These are phyloP conservation scores for Paracamarosporium sp. DNA, from an alignment of 2,329 filamentous ascomycete species.

Conservation along the genomic window DNA sequence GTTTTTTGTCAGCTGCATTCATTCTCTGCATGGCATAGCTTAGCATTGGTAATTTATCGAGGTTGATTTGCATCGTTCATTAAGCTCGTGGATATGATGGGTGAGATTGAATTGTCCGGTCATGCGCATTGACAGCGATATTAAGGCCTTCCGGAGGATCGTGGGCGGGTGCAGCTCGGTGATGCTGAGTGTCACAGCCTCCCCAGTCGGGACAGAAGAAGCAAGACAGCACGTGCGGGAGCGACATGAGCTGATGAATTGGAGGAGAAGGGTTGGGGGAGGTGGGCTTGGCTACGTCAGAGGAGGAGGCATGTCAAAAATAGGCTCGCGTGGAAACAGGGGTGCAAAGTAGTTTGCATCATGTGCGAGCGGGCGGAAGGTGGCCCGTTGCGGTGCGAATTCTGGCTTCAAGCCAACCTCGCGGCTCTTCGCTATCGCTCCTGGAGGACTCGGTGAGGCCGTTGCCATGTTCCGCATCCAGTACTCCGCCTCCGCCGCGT, in stretches of 20 bases:
- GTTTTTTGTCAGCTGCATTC: background rate
- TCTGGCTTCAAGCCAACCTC: background rate
- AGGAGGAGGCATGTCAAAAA: background rate
- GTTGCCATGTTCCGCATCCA: background rate
- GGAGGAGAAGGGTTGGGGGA: background rate
- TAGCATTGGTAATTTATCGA: conserved; percentile 5
- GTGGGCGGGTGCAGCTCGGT: background rate
- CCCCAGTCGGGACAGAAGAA: background rate
- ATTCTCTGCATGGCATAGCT: conserved; percentile 9
- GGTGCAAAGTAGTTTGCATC: background rate
- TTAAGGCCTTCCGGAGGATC: background rate
- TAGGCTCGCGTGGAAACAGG: background rate
- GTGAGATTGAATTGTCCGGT: background rate
- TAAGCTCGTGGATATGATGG: background rate
- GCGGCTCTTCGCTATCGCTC: background rate
- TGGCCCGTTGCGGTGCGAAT: background rate
- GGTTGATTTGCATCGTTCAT: conserved; percentile 7
- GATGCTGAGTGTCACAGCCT: background rate
- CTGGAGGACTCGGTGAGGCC: background rate
- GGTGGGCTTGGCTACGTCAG: background rate
- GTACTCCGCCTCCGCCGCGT: conserved; percentile 14
- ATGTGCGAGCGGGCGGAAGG: background rate
- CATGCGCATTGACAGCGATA: conserved; percentile 6
- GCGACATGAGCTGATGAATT: background rate
- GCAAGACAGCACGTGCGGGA: conserved; percentile 3